phyloP scores from a whole-genome alignment of 331 rosid genomes.

The Phaseolus coccineus region DNA sequence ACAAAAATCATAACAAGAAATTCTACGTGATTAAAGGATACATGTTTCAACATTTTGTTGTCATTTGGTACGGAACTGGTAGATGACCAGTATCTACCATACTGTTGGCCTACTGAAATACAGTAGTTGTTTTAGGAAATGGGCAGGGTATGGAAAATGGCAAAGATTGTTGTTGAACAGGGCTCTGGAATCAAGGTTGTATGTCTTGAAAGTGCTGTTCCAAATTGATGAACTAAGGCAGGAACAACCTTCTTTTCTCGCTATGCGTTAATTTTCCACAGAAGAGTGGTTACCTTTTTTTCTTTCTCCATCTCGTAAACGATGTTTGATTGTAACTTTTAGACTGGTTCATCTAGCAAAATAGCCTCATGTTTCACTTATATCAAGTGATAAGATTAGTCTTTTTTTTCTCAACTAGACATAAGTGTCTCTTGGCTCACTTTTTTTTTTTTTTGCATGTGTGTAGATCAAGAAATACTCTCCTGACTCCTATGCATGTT shows the following conservation, averaged over 20 bases:
- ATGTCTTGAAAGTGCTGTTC: neutral
- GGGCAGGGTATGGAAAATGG: neutral
- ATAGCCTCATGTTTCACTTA: neutral
- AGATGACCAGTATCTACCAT: neutral
- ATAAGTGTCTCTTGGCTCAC: neutral
- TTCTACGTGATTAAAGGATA: neutral
- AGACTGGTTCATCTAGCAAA: conserved; percentile 10
- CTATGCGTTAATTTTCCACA: neutral
- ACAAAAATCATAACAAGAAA: neutral
- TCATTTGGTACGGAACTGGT: neutral
- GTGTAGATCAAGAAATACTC: conserved; percentile 20
- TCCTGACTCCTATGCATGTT: conserved; percentile 23
- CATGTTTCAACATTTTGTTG: neutral
- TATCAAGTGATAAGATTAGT: conserved; percentile 8
- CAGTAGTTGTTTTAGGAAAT: conserved; percentile 1
- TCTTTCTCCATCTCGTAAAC: neutral
- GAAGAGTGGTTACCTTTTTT: neutral
- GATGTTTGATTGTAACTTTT: conserved; percentile 35
- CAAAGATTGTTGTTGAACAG: neutral
- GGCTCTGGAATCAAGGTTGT: neutral
- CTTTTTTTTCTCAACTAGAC: conserved; percentile 6
- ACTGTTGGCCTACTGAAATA: conserved; percentile 11
- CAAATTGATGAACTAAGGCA: neutral
- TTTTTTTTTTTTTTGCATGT: neutral
- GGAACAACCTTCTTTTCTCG: neutral